Evolutionary conservation across 2,329 filamentous ascomycete species (phyloP).

Genomic region (Clonostachys byssicola): DNA sequence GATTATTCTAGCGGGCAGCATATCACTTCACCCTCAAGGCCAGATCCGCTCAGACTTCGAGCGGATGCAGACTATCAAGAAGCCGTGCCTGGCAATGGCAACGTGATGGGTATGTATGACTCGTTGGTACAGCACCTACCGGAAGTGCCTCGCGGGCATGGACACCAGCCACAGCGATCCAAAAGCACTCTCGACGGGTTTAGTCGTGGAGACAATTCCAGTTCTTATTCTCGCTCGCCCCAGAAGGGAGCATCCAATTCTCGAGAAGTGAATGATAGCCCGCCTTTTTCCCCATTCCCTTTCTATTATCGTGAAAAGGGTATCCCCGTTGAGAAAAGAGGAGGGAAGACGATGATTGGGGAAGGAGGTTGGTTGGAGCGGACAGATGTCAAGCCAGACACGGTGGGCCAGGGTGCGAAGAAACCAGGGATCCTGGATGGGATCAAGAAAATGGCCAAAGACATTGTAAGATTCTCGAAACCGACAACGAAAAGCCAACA

Average conservation of each 20-base stretch:
- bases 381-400: conserved; percentile 17
- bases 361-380: conserved; percentile 53
- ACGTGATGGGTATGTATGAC: too few species aligned
- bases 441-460: conserved; percentile 49
- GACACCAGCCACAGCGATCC: conserved; percentile 7
- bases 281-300: conserved; percentile 34
- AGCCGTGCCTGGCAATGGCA: too few species aligned
- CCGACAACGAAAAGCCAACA: neutral
- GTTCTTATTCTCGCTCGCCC: conserved; percentile 5
- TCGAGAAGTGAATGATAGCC: neutral
- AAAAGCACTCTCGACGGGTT: conserved; percentile 19
- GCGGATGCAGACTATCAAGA: too few species aligned
- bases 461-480: conserved; percentile 34
- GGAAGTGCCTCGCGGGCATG: too few species aligned
- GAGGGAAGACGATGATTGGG: conserved; percentile 49
- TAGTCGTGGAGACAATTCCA: conserved; percentile 2
- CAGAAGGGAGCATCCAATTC: neutral
- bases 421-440: conserved; percentile 36
- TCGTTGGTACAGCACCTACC: too few species aligned
- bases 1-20: too few species aligned
- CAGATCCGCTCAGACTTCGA: too few species aligned
- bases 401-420: conserved; percentile 23
- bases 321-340: conserved; percentile 29
- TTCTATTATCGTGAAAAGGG: conserved; percentile 34
- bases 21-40: too few species aligned